A percentile compares a stretch with the other conserved stretches of the same genome.
These are phyloP conservation scores for Golubevia pallescens DNA, from an alignment of 1,284 basidiomycete genomes.

Conservation along the genomic window DNA sequence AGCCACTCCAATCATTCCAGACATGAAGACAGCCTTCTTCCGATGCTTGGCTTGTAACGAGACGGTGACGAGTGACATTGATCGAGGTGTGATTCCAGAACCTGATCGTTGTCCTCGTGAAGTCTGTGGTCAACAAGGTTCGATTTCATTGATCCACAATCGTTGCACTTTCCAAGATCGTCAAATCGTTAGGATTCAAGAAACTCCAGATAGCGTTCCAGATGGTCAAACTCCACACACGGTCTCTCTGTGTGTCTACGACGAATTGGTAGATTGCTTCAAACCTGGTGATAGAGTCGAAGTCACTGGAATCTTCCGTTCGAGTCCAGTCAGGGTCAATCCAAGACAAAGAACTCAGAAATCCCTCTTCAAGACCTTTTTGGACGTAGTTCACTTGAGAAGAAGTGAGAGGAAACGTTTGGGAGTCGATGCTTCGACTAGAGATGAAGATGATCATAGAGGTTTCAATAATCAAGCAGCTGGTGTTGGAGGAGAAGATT, in stretches of 20 bases:
- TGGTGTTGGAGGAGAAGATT: conserved; percentile 62
- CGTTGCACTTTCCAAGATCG: conserved; percentile 61
- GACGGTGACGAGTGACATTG: conserved; percentile 53
- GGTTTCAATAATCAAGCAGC: conserved; percentile 44
- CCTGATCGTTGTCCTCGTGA: conserved; percentile 57
- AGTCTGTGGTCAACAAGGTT: conserved; percentile 54
- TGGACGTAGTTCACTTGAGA: conserved; percentile 61
- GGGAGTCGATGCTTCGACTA: conserved; percentile 49
- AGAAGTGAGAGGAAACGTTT: conserved; percentile 46
- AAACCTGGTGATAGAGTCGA: conserved; percentile 64
- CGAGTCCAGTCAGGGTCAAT: conserved; percentile 55
- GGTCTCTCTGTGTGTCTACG: conserved; percentile 60
- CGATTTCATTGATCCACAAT: conserved; percentile 60
- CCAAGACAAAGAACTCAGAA: conserved; percentile 60
- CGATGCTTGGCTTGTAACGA: conserved; percentile 61
- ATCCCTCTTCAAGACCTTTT: conserved; percentile 62
- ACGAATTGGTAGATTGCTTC: conserved; percentile 59
- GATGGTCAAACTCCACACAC: conserved; percentile 63
- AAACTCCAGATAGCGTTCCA: conserved; percentile 61
- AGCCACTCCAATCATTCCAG: conserved; percentile 59
- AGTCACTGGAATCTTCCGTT: conserved; percentile 61
- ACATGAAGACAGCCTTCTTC: conserved; percentile 64
- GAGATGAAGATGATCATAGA: conserved; percentile 39
- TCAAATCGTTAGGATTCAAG: conserved; percentile 59
- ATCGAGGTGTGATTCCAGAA: conserved; percentile 59